Percentiles rank a stretch among this genome's conserved stretches.
phyloP scores from a whole-genome alignment of 1,284 basidiomycete species.

The Pseudozyma pruni region DNA sequence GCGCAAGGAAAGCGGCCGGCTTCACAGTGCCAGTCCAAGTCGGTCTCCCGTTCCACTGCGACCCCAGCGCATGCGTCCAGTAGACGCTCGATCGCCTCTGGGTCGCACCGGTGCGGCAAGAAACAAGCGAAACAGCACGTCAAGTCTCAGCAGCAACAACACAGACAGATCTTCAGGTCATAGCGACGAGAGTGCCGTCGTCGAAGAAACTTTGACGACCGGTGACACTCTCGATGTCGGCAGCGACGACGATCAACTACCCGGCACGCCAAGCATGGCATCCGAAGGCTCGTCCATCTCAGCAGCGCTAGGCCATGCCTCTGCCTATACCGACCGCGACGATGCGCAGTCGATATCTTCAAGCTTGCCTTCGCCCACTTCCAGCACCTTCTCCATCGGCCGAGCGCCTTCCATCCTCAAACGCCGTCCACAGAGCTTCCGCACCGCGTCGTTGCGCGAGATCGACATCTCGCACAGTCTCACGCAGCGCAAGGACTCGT shows the following conservation, averaged over 20 bases:
- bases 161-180: not conserved
- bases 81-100: constrained; percentile 17
- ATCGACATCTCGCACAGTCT: constrained; percentile 35
- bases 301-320: not conserved
- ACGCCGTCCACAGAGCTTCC: constrained; percentile 47
- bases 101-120: constrained; percentile 2
- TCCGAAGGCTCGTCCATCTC: constrained; percentile 28
- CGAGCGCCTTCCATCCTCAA: constrained; percentile 56
- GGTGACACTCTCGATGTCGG: not conserved
- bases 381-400: constrained; percentile 28
- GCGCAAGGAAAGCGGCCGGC: constrained; percentile 24
- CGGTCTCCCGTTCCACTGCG: constrained; percentile 12
- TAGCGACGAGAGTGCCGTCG: not conserved
- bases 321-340: constrained; percentile 1
- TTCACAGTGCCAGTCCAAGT: constrained; percentile 34
- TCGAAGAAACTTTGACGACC: constrained; percentile 9
- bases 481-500: constrained; percentile 26
- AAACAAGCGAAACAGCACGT: constrained; percentile 29
- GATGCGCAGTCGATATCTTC: constrained; percentile 1
- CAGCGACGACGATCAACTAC: constrained; percentile 1
- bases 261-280: constrained; percentile 21
- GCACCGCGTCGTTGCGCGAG: constrained; percentile 34
- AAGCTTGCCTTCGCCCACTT: constrained; percentile 20
- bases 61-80: constrained; percentile 18
- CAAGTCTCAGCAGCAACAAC: constrained; percentile 12